Evolutionary conservation across 805 yeast species (phyloP).

Genomic region (Candida nemodendra): DNA sequence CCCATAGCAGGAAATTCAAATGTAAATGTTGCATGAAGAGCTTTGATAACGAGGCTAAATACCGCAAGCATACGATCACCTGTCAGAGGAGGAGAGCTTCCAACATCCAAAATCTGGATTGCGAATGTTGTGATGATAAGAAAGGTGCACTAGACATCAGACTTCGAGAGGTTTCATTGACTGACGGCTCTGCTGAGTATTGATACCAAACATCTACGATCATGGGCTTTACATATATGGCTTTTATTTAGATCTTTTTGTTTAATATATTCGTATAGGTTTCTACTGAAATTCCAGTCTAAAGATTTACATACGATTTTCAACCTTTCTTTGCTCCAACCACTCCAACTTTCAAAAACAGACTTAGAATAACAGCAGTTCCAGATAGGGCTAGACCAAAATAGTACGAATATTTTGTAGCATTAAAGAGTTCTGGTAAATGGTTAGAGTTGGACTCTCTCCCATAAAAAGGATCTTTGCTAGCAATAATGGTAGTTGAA

Average conservation of each 20-base stretch:
- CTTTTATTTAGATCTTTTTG: too few relatives aligned
- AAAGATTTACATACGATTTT: background rate
- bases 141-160: background rate
- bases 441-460: conserved; percentile 24
- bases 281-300: background rate
- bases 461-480: conserved; percentile 34
- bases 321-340: conserved; percentile 25
- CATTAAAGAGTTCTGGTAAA: conserved; percentile 28
- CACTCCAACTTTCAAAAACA: conserved; percentile 38
- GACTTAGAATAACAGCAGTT: conserved; percentile 28
- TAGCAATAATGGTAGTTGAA: conserved; percentile 38
- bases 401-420: conserved; percentile 37
- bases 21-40: conserved; percentile 54
- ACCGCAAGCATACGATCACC: conserved; percentile 37
- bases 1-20: conserved; percentile 56
- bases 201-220: too few relatives aligned
- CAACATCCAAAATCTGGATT: background rate
- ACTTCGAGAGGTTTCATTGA: background rate
- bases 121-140: conserved; percentile 6
- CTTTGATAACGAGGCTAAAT: conserved; percentile 45
- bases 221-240: too few relatives aligned
- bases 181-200: conserved; percentile 1
- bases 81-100: conserved; percentile 16
- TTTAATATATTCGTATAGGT: background rate
- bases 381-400: conserved; percentile 38